A percentile compares a stretch with the other conserved stretches of the same genome.
Conservation (phyloP, 2,329 filamentous ascomycete genomes). For the Penicillium sp. region DNA sequence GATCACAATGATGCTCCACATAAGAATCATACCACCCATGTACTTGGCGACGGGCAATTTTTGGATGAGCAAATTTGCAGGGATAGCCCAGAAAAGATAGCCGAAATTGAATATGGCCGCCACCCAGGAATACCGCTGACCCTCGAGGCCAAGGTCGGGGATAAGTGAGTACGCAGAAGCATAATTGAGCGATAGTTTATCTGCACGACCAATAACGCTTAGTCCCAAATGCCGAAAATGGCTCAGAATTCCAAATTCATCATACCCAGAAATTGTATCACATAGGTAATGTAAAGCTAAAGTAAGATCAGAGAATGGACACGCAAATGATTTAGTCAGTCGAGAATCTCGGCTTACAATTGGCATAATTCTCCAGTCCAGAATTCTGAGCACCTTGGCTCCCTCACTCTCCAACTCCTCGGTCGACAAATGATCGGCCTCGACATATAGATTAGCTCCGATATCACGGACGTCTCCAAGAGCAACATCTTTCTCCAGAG, state of each 20-base stretch:
- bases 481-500: slow-evolving; percentile 23
- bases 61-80: slow-evolving; percentile 46
- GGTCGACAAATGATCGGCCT: slow-evolving; percentile 45
- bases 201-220: slow-evolving; percentile 8
- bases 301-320: slow-evolving; percentile 21
- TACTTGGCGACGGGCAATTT: slow-evolving; percentile 46
- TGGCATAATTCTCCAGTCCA: slow-evolving; percentile 52
- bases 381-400: slow-evolving; percentile 44
- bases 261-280: slow-evolving; percentile 49
- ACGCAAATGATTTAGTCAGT: background rate
- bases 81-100: slow-evolving; percentile 44
- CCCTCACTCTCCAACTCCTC: slow-evolving; percentile 49
- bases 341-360: slow-evolving; percentile 35
- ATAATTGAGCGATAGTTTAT: slow-evolving; percentile 35
- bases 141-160: slow-evolving; percentile 43
- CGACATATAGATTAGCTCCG: slow-evolving; percentile 48
- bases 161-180: slow-evolving; percentile 48
- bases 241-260: background rate
- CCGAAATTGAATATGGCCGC: slow-evolving; percentile 49
- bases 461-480: slow-evolving; percentile 41
- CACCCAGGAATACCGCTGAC: slow-evolving; percentile 49
- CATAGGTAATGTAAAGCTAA: slow-evolving; percentile 43
- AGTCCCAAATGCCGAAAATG: background rate
- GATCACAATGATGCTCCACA: slow-evolving; percentile 47
- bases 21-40: slow-evolving; percentile 42